Percentiles rank a stretch among this genome's conserved stretches.
Evolutionary conservation across 345 rosid species (phyloP).

Genomic region (Schrenkiella parvula): DNA sequence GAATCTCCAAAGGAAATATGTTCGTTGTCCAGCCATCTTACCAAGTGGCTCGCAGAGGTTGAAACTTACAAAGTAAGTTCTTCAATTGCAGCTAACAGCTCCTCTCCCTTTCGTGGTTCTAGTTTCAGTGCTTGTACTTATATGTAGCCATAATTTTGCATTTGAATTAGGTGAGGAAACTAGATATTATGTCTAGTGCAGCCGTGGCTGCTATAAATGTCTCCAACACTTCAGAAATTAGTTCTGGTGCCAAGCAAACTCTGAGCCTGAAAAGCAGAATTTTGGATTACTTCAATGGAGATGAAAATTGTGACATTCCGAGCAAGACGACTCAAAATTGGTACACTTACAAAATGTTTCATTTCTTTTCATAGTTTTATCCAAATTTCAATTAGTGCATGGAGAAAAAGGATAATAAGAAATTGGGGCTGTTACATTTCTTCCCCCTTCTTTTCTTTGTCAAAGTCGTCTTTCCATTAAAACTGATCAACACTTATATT

Average conservation of each 20-base stretch:
- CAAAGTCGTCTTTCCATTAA: neutral
- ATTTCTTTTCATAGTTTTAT: neutral
- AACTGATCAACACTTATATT: slow-evolving; percentile 34
- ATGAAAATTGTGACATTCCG: slow-evolving; percentile 24
- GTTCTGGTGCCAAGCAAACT: slow-evolving; percentile 29
- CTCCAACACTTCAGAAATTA: slow-evolving; percentile 19
- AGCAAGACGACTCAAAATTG: slow-evolving; percentile 32
- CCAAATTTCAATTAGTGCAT: neutral
- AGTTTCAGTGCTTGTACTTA: neutral
- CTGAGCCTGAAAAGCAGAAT: slow-evolving; percentile 32
- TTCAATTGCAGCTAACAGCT: slow-evolving; percentile 10
- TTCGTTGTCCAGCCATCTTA: slow-evolving; percentile 54
- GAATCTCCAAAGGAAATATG: slow-evolving; percentile 59
- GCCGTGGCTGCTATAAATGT: slow-evolving; percentile 30
- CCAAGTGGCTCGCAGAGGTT: slow-evolving; percentile 77
- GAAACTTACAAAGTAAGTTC: slow-evolving; percentile 69
- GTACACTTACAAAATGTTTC: slow-evolving; percentile 19
- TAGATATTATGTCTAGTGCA: slow-evolving; percentile 38
- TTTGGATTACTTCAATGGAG: slow-evolving; percentile 31
- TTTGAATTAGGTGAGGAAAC: slow-evolving; percentile 33
- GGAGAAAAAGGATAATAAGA: neutral
- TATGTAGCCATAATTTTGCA: neutral
- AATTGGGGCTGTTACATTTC: neutral
- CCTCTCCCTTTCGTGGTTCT: neutral
- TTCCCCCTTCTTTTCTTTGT: neutral